These are phyloP conservation scores for Fusarium sp. DNA, from an alignment of 2,329 filamentous ascomycete species.

Conservation along the genomic window DNA sequence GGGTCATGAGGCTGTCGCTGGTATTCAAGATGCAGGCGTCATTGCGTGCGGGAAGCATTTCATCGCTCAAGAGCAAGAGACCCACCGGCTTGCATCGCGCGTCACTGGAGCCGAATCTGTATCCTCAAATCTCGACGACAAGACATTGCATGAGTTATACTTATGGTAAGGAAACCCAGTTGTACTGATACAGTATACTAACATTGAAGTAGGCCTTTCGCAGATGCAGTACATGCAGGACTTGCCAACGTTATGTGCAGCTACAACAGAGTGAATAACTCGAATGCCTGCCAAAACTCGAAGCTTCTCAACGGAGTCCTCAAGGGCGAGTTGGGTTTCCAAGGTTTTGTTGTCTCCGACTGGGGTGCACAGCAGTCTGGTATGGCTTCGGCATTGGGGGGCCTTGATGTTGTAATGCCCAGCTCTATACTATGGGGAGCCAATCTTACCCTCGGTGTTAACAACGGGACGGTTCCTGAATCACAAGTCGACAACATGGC, in stretches of 20 bases:
- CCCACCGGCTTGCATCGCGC: neutral
- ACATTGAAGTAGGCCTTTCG: conserved; percentile 66
- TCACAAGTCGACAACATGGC: conserved; percentile 28
- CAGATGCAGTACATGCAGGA: conserved; percentile 79
- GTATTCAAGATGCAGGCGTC: conserved; percentile 24
- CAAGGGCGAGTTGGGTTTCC: conserved; percentile 79
- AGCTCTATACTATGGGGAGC: conserved; percentile 7
- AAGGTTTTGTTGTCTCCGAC: conserved; percentile 75
- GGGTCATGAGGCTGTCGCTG: conserved; percentile 2
- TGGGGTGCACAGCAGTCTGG: conserved; percentile 21
- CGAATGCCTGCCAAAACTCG: conserved; percentile 47
- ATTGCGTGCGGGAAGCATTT: conserved; percentile 23
- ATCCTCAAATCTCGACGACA: conserved; percentile 28
- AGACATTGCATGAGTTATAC: conserved; percentile 72
- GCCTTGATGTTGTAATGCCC: conserved; percentile 51
- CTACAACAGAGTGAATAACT: conserved; percentile 78
- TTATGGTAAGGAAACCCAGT: conserved; percentile 63
- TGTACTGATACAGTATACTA: neutral
- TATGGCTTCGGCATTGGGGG: conserved; percentile 20
- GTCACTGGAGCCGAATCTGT: neutral
- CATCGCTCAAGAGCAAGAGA: conserved; percentile 25
- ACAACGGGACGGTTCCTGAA: conserved; percentile 23
- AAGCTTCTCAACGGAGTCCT: conserved; percentile 58
- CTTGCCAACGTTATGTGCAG: conserved; percentile 85
- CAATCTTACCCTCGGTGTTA: conserved; percentile 23